Percentiles rank a stretch among this genome's conserved stretches.
These are phyloP conservation scores for Kwoniella sp. DNA, from an alignment of 768 basidiomycete species.

Conservation along the genomic window DNA sequence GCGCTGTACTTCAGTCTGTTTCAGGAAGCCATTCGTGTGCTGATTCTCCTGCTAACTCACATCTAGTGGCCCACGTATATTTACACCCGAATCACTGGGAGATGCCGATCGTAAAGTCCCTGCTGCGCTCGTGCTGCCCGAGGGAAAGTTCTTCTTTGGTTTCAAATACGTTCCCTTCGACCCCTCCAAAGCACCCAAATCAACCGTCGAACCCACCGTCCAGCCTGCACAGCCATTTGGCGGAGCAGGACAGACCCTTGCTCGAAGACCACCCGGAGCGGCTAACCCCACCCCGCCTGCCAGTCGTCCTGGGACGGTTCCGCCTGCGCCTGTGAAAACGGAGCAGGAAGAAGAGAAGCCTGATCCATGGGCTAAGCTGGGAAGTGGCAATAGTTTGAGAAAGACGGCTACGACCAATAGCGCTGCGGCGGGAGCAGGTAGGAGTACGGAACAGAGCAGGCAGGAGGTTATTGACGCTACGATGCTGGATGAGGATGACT, in stretches of 20 bases:
- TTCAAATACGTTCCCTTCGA: constrained; percentile 70
- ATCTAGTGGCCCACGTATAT: constrained; percentile 77
- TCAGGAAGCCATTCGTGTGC: no score
- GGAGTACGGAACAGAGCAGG: constrained; percentile 60
- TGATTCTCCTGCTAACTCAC: no score
- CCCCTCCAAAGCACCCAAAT: constrained; percentile 48
- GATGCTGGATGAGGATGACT: constrained; percentile 53
- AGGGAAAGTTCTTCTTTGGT: constrained; percentile 95
- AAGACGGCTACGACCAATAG: constrained; percentile 16
- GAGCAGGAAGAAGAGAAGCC: constrained; percentile 59
- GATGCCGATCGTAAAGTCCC: constrained; percentile 73
- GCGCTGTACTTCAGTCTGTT: no score
- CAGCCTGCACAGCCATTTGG: constrained; percentile 18
- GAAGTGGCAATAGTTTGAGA: constrained; percentile 44
- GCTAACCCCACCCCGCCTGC: constrained; percentile 10
- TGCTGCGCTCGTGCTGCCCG: constrained; percentile 83
- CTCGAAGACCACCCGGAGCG: constrained; percentile 9
- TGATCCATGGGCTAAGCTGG: constrained; percentile 58
- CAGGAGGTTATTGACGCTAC: constrained; percentile 45
- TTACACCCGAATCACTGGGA: constrained; percentile 77
- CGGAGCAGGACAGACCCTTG: constrained; percentile 20
- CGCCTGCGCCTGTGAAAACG: constrained; percentile 58
- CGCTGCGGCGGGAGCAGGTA: constrained; percentile 61
- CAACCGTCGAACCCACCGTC: constrained; percentile 28
- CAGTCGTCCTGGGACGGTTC: not conserved